Percentiles rank a stretch among this genome's conserved stretches.
Evolutionary conservation across 768 basidiomycete species (phyloP).

Genomic region (Auricularia auricula-judae): DNA sequence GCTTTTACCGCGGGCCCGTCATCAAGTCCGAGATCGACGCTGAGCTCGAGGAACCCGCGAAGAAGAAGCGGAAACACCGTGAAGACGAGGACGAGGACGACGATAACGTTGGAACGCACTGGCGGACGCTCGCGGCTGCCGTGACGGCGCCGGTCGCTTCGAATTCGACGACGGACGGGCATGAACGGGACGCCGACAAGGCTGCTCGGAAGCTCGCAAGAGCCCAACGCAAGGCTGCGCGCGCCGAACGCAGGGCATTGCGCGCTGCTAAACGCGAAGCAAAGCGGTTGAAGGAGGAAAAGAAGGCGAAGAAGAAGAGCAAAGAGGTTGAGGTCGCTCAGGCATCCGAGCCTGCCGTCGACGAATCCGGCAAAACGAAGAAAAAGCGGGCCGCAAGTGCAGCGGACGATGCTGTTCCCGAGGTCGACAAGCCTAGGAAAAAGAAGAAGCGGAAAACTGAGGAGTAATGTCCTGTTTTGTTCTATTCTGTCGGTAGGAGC

Average conservation of each 20-base stretch:
- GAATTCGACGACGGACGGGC: neutral
- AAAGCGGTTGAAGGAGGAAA: neutral
- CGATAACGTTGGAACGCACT: neutral
- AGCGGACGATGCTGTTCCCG: neutral
- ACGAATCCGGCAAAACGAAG: neutral
- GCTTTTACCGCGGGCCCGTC: constrained; percentile 71
- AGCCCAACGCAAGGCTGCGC: neutral
- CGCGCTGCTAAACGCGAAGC: neutral
- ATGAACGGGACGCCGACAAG: neutral
- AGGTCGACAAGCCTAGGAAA: too few relatives aligned
- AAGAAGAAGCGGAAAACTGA: too few relatives aligned
- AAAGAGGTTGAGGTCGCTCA: neutral
- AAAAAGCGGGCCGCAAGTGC: neutral
- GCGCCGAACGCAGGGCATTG: neutral
- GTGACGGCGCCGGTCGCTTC: neutral
- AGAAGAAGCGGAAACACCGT: neutral
- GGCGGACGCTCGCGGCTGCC: neutral
- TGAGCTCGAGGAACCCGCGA: constrained; percentile 19
- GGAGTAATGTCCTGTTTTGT: too few relatives aligned
- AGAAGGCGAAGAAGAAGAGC: neutral
- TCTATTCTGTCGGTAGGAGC: too few relatives aligned
- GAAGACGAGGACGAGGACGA: neutral
- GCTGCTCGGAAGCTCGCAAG: neutral
- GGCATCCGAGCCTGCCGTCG: neutral
- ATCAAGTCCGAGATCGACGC: constrained; percentile 27